Evolutionary conservation across 768 basidiomycete genomes (phyloP).

Genomic region (Boletellus sp.): DNA sequence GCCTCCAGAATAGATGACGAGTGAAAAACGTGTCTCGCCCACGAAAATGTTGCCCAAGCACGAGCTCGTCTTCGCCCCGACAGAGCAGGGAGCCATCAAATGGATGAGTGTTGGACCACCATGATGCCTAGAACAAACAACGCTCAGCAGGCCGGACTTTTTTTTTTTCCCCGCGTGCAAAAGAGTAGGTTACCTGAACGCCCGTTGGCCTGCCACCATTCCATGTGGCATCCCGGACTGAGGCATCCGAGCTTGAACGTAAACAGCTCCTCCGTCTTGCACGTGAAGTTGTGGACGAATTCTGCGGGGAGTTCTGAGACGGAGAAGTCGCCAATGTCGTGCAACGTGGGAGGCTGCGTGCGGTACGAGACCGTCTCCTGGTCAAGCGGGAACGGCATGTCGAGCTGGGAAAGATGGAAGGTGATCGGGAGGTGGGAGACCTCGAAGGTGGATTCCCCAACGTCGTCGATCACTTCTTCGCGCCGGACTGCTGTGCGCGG

Average conservation of each 20-base stretch:
- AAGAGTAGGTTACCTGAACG: not conserved
- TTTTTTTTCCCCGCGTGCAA: not conserved
- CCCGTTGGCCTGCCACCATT: slow-evolving; percentile 3
- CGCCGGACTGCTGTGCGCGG: not conserved
- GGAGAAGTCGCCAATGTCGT: not conserved
- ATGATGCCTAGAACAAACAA: not conserved
- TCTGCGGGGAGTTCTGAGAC: not conserved
- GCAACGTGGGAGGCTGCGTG: not conserved
- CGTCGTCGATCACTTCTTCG: not conserved
- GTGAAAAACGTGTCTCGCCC: too few relatives aligned
- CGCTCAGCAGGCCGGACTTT: not conserved
- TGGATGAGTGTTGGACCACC: not conserved
- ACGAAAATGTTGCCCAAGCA: too few relatives aligned
- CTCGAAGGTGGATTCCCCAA: not conserved
- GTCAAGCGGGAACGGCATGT: not conserved
- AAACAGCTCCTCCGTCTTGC: slow-evolving; percentile 3
- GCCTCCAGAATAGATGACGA: too few relatives aligned
- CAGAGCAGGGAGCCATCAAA: not conserved
- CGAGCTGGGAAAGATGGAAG: slow-evolving; percentile 2
- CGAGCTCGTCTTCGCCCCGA: too few relatives aligned
- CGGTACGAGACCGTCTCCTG: slow-evolving; percentile 2
- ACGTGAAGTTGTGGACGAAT: slow-evolving; percentile 4
- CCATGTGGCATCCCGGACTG: slow-evolving; percentile 4
- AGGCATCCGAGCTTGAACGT: slow-evolving; percentile 4
- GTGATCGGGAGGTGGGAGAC: slow-evolving; percentile 1